Base-by-base conservation (phyloP, 2,329 filamentous ascomycete genomes). In the Amesomyces nigricolor region DNA sequence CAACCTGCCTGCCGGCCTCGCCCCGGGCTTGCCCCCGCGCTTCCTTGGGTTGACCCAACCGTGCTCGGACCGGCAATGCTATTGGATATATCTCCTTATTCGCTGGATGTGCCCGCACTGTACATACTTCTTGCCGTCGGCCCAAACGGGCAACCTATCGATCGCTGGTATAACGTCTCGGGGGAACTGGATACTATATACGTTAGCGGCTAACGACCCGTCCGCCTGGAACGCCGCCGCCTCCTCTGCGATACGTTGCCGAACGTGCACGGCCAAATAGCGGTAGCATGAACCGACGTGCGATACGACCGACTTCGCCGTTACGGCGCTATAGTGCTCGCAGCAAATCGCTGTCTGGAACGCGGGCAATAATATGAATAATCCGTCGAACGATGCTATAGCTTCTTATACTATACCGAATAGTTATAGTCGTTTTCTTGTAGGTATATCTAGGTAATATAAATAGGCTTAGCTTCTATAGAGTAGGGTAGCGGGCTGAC, bases 1-100 rank as follows among this genome's bases (percentile, higher is more conserved):
- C 14, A 47, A 47, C 45, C 45, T 29, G 30, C 45, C 30, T 4
- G 45, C 45, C 45, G 29, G 45, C 45, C 30, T 37, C 45, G 45
- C 45, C 30, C 45, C 30, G 30, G 45, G 45, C 32, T 37, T 47
- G 13, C 45, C 45, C 29, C 45, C 30, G 11, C 30, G 30, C 26
- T 7, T 4, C 45, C 30, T 35, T 4, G 45, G 29, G 45, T 47
- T 47, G 29, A 16, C 30, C 45, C 30, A 47, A 47, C 30, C 30
- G 45, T 47, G 30, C 30, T 37, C 45, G n/a, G 32, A 47, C 45
- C 45, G 45, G 45, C 45, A 47, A 47, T 47, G 32, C 46, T 47
- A 4, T 17, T 47, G 16, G 30, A 47, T 47, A 19, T 37, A 2
- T 2, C 37, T 3, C 30, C 32, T 37, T 10, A 9, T 19, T 0